phyloP scores from a whole-genome alignment of 2,329 filamentous ascomycete genomes.

The Ophiocordyceps camponoti-floridani region DNA sequence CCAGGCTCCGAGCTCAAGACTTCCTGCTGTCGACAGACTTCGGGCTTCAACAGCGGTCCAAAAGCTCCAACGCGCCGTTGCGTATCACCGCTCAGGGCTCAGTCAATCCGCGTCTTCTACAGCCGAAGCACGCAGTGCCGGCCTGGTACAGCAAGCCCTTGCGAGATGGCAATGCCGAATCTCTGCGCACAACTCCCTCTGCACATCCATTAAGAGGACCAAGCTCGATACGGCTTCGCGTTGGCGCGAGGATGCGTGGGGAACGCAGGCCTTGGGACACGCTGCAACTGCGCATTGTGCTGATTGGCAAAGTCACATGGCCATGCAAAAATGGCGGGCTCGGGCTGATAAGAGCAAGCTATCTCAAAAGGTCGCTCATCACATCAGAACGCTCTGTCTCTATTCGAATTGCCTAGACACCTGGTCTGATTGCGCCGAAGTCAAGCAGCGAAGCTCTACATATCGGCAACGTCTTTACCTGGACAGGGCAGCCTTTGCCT shows the following conservation, averaged over 20 bases:
- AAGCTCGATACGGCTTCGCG: constrained; percentile 1
- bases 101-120: constrained; percentile 8
- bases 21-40: constrained; percentile 13
- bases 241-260: background rate
- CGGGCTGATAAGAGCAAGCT: background rate
- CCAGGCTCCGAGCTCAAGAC: constrained; percentile 12
- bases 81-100: constrained; percentile 10
- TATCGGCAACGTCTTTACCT: constrained; percentile 7
- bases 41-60: constrained; percentile 11
- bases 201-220: constrained; percentile 4
- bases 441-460: constrained; percentile 7
- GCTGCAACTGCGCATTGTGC: background rate
- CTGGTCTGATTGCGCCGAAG: constrained; percentile 14
- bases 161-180: constrained; percentile 12
- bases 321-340: background rate
- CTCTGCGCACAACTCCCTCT: constrained; percentile 6
- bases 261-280: background rate
- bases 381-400: constrained; percentile 5
- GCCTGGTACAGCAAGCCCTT: constrained; percentile 5
- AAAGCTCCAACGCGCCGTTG: constrained; percentile 15
- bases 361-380: constrained; percentile 3
- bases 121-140: constrained; percentile 6
- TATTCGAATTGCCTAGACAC: constrained; percentile 9
- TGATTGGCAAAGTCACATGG: background rate
- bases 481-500: constrained; percentile 6